Conservation (phyloP, 192 early-diverging fungal genomes). For the Allomyces arbusculus region DNA sequence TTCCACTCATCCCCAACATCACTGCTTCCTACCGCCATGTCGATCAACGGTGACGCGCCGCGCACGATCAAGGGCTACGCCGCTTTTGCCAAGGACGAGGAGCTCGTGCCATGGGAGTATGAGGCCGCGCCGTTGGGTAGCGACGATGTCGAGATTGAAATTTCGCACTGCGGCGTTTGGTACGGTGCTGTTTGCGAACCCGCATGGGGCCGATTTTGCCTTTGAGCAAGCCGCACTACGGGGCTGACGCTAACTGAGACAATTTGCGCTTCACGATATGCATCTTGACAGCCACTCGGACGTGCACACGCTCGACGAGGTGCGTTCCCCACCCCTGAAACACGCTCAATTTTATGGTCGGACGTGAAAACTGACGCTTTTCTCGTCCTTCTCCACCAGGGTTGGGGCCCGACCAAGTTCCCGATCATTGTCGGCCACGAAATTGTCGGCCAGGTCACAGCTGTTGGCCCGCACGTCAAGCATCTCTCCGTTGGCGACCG, state of each 20-base stretch:
- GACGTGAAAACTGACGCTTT: no score
- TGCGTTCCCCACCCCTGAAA: no score
- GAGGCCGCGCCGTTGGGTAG: slow-evolving; percentile 13
- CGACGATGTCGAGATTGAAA: slow-evolving; percentile 25
- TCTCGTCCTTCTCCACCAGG: neutral
- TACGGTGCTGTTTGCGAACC: neutral
- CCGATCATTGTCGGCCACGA: slow-evolving; percentile 46
- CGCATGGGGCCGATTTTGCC: no score
- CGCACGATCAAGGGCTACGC: neutral
- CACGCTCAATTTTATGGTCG: no score
- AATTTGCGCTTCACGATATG: neutral
- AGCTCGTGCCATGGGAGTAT: slow-evolving; percentile 6
- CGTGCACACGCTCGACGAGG: slow-evolving; percentile 37
- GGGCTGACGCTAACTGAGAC: no score
- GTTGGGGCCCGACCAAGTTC: slow-evolving; percentile 11
- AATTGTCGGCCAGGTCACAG: slow-evolving; percentile 37
- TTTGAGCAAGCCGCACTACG: no score
- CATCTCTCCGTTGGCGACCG: slow-evolving; percentile 31
- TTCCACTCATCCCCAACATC: no score
- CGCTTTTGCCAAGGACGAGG: neutral
- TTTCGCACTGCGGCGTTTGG: slow-evolving; percentile 22
- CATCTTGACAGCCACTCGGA: slow-evolving; percentile 34
- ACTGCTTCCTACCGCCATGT: no score
- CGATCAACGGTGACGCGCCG: neutral
- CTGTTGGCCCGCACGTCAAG: slow-evolving; percentile 30